Evolutionary conservation across 1,284 basidiomycete species (phyloP).

Genomic region (Megacollybia platyphylla): DNA sequence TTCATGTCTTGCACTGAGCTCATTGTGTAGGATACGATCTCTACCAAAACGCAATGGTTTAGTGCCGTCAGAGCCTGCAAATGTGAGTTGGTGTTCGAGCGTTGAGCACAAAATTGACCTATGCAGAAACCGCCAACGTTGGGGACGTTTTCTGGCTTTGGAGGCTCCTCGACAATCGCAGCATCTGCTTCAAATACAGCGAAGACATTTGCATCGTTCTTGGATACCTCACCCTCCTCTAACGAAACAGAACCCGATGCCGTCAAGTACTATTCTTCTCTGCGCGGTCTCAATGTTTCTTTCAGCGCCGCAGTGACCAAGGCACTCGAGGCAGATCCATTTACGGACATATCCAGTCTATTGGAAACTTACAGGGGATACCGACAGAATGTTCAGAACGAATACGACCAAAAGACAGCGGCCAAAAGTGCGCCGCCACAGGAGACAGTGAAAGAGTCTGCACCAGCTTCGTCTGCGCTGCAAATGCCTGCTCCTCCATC

Average conservation of each 20-base stretch:
- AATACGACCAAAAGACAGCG: slow-evolving; percentile 28
- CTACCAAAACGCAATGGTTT: slow-evolving; percentile 35
- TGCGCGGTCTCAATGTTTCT: slow-evolving; percentile 74
- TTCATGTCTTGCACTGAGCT: slow-evolving; percentile 8
- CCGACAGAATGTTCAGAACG: slow-evolving; percentile 43
- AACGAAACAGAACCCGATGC: slow-evolving; percentile 13
- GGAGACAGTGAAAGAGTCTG: slow-evolving; percentile 5
- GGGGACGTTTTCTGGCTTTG: slow-evolving; percentile 4
- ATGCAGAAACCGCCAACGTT: slow-evolving; percentile 6
- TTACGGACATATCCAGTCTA: slow-evolving; percentile 52
- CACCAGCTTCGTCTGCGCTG: slow-evolving; percentile 10
- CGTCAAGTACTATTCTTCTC: slow-evolving; percentile 52
- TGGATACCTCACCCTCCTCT: slow-evolving; percentile 6
- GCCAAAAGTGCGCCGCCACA: slow-evolving; percentile 3
- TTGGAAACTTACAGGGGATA: slow-evolving; percentile 56
- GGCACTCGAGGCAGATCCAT: slow-evolving; percentile 62
- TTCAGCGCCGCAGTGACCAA: slow-evolving; percentile 51
- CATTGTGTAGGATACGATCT: slow-evolving; percentile 34
- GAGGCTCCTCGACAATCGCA: slow-evolving; percentile 11
- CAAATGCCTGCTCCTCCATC: slow-evolving; percentile 31
- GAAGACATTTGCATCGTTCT: slow-evolving; percentile 26
- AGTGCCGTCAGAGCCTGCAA: neutral
- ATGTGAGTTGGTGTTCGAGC: neutral
- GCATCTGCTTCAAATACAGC: slow-evolving; percentile 24
- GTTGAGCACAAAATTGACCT: neutral